Evolutionary conservation across 1,139 yeast species (phyloP).

Genomic region (Kurtzmaniella quercitrusa): DNA sequence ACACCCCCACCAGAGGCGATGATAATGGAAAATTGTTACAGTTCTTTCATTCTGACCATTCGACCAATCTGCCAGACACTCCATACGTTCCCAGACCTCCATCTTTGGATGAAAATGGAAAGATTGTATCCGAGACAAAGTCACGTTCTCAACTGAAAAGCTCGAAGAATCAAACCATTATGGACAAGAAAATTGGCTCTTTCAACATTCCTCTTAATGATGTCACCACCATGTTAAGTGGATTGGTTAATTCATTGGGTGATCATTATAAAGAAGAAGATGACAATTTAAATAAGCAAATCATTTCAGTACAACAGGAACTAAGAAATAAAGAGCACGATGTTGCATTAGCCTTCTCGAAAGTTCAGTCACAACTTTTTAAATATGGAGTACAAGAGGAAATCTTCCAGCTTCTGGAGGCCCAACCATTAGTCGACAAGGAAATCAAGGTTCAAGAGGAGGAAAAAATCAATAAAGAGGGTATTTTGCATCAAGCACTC

Average conservation of each 20-base stretch:
- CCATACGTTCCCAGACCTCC: conserved; percentile 33
- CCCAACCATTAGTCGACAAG: conserved; percentile 19
- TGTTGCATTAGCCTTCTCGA: conserved; percentile 15
- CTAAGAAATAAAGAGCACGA: conserved; percentile 16
- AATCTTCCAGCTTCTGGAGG: conserved; percentile 25
- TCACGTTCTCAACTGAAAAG: conserved; percentile 4
- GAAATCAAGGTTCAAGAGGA: conserved; percentile 19
- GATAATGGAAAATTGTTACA: conserved; percentile 7
- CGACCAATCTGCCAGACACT: background rate
- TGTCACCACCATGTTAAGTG: conserved; percentile 32
- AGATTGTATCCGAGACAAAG: conserved; percentile 12
- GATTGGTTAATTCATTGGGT: conserved; percentile 43
- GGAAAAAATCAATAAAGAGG: conserved; percentile 33
- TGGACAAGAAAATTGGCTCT: background rate
- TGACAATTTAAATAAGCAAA: conserved; percentile 17
- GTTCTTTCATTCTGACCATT: background rate
- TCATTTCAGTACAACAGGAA: conserved; percentile 15
- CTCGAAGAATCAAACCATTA: background rate
- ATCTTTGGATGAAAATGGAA: conserved; percentile 27
- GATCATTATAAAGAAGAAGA: conserved; percentile 32
- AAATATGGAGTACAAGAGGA: conserved; percentile 21
- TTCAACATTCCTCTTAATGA: conserved; percentile 25
- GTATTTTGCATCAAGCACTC: conserved; percentile 22
- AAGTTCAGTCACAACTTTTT: conserved; percentile 14
- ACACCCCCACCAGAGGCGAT: conserved; percentile 21